phyloP scores from a whole-genome alignment of 2,329 filamentous ascomycete genomes.

The Neonectria neomacrospora region DNA sequence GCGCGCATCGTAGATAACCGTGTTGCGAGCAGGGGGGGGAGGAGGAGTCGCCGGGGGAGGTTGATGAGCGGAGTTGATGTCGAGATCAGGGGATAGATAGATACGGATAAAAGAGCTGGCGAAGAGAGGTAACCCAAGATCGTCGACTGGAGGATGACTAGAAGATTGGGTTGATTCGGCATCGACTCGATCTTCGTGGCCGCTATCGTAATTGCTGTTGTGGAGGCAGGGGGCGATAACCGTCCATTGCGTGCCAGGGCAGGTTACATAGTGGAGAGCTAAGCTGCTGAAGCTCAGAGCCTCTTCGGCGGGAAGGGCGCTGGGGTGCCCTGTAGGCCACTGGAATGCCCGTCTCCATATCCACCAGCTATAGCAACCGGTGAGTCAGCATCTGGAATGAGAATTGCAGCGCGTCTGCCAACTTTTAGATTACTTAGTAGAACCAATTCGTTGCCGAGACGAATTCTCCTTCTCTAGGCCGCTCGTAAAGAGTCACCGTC shows the following conservation, averaged over 20 bases:
- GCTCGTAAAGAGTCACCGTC: neutral
- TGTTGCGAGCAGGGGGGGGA: neutral
- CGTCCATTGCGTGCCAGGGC: conserved; percentile 1
- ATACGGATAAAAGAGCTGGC: neutral
- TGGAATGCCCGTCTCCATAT: conserved; percentile 4
- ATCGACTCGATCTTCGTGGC: conserved; percentile 16
- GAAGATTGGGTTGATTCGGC: conserved; percentile 16
- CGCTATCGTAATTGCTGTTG: conserved; percentile 24
- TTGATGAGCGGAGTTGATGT: conserved; percentile 13
- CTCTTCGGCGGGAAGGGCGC: neutral
- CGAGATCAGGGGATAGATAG: conserved; percentile 2
- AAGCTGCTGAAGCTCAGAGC: conserved; percentile 12
- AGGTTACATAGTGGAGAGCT: conserved; percentile 17
- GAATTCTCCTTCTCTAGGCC: neutral
- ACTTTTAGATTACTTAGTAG: neutral
- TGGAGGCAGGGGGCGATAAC: conserved; percentile 16
- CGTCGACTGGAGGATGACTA: conserved; percentile 1
- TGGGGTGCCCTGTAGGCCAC: neutral
- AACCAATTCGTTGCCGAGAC: neutral
- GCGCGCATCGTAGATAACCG: conserved; percentile 43
- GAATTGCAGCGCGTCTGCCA: neutral
- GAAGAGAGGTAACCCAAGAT: neutral
- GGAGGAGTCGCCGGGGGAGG: conserved; percentile 2
- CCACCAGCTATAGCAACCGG: neutral
- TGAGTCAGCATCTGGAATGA: neutral